These are phyloP conservation scores for Ophiostoma triangulosporum DNA, from an alignment of 2,329 filamentous ascomycete species.

Conservation along the genomic window DNA sequence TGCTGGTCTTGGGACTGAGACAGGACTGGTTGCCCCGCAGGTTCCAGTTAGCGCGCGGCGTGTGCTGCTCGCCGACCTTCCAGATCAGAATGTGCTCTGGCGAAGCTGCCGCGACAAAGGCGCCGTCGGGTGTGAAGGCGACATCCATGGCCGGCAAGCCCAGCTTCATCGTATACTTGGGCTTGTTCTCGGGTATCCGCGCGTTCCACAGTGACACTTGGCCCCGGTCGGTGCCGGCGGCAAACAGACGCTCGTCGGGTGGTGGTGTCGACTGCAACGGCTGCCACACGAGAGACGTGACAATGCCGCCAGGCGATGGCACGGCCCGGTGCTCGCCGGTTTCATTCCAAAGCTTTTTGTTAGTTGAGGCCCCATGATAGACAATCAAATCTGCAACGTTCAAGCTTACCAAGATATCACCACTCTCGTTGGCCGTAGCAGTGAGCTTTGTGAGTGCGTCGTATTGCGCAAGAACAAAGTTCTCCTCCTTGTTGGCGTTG, in stretches of 20 bases:
- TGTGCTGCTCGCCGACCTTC: slow-evolving; percentile 45
- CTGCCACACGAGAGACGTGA: slow-evolving; percentile 35
- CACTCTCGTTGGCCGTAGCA: slow-evolving; percentile 47
- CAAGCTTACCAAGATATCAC: slow-evolving; percentile 16
- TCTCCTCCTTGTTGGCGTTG: slow-evolving; percentile 39
- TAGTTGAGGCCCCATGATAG: background rate
- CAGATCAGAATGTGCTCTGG: slow-evolving; percentile 46
- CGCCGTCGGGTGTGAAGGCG: slow-evolving; percentile 49
- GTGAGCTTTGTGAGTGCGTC: slow-evolving; percentile 39
- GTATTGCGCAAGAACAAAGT: slow-evolving; percentile 41
- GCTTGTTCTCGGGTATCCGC: slow-evolving; percentile 37
- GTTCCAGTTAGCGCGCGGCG: slow-evolving; percentile 48
- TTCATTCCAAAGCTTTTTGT: background rate
- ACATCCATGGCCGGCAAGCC: slow-evolving; percentile 40
- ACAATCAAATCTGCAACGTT: background rate
- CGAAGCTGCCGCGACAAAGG: slow-evolving; percentile 49
- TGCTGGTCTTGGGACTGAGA: slow-evolving; percentile 41
- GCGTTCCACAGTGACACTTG: slow-evolving; percentile 50
- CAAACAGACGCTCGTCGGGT: slow-evolving; percentile 42
- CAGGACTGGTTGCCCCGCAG: slow-evolving; percentile 39
- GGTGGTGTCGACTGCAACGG: slow-evolving; percentile 29
- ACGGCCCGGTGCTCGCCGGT: slow-evolving; percentile 5
- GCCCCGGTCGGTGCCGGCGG: slow-evolving; percentile 32
- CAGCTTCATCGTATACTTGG: slow-evolving; percentile 49
- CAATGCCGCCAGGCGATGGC: background rate